A percentile compares a stretch with the other conserved stretches of the same genome.
These are phyloP conservation scores for Quercus cerris DNA, from an alignment of 306 rosid species.

Conservation along the genomic window DNA sequence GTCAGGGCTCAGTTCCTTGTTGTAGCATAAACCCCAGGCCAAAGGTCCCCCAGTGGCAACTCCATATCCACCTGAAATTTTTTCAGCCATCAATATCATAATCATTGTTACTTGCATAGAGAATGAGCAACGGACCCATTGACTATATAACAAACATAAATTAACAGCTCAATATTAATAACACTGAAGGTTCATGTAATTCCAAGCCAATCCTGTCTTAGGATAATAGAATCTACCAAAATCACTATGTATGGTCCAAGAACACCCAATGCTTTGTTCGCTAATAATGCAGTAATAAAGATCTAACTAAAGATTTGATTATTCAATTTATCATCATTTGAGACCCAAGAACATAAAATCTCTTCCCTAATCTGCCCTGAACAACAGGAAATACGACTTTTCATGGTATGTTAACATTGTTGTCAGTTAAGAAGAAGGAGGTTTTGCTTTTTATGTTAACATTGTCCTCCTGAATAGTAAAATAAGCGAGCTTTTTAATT, in stretches of 20 bases:
- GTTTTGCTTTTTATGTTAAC: too few relatives aligned
- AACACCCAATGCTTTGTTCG: neutral
- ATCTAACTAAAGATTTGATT: neutral
- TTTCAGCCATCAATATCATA: conserved; percentile 23
- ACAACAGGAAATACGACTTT: neutral
- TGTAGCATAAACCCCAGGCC: conserved; percentile 96
- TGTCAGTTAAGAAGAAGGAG: neutral
- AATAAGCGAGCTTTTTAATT: too few relatives aligned
- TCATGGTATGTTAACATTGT: neutral
- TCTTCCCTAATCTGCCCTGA: neutral
- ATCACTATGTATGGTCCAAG: neutral
- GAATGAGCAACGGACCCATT: neutral
- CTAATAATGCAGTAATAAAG: neutral
- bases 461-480: too few relatives aligned
- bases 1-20: conserved; percentile 92
- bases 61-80: conserved; percentile 85
- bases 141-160: neutral
- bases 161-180: neutral
- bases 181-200: neutral
- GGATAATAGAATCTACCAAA: neutral
- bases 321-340: neutral
- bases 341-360: neutral
- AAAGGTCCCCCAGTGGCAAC: conserved; percentile 95
- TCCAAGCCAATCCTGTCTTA: neutral
- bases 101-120: neutral